Base-by-base conservation (phyloP, 2,329 filamentous ascomycete species). In the Scytalidium sp. region DNA sequence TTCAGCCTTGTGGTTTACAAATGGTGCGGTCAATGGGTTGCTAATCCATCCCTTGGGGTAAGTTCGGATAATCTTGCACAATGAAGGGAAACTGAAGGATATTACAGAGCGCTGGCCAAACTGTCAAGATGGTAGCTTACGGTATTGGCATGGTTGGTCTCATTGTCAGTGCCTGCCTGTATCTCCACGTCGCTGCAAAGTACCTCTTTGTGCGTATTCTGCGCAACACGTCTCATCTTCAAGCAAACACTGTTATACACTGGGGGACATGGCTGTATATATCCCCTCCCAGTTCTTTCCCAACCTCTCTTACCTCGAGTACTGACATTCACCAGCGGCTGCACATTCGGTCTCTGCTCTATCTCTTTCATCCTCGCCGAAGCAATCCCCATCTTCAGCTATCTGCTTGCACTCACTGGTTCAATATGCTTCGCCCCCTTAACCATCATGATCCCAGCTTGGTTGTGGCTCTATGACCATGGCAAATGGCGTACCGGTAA, bases 21-120 rank as follows among this genome's bases (percentile, higher is more conserved):
- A 36, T 85, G 73, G 69, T 83, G 79, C 55, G 81, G 82, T 2
- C 69, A 78, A 53, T 85, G 76, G 75, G 79, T 85, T 6, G 78
- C 81, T 0, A 78, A 74, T 10, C 83, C 83, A 0, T 79, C 80
- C 1, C 72, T 85, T 0, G 81, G 80, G 11, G 49, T 50, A 41
- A n/a, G 10, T 45, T 27, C 21, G 1, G 21, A 45, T 19, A 1
- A 23, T 25, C 13, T 3, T 3, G n/a, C 7, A 7, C 19, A 23
- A 10, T 17, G 15, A 19, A 19, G 25, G 7, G 25, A 15, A 47
- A 41, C 20, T 41, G 23, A 40, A 17, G 11, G 13, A n/a, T 15
- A 15, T 40, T 21, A 2, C 11, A 49, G 23, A 80, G 74, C 40
- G 82, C 81, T 0, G 81, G 81, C 7, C 68, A 70, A 7, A 74